Base-by-base conservation (phyloP, 73 alveolate species). In the Paraurostyla sp. region DNA sequence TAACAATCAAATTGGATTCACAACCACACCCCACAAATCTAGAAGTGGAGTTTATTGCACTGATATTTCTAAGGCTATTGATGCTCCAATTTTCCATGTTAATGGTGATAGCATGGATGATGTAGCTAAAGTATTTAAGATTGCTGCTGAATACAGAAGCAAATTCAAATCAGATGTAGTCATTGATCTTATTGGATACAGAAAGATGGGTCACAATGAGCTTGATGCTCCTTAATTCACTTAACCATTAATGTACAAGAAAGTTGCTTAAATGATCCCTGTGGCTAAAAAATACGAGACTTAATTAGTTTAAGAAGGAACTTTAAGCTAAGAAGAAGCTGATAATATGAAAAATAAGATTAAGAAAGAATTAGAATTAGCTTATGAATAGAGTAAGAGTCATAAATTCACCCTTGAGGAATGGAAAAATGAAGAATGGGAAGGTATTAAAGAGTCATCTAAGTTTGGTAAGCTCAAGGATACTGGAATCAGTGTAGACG, bases 141-240 rank as follows among this genome's bases (percentile, higher is more conserved):
- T 73, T 35, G 98, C 98, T 22, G 98, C 97, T 18, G 96, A 94
- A 80, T 94, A 94, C 84, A 80, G 97, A 35, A 68, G 43, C 59
- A 92, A 76, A 73, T 94, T 85, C 88, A 81, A 92, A 49, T 90
- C 88, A 30, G 98, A 94, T 71, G 97, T 81, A 6, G 50, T 87
- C 25, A 91, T 97, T 40, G 99, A 97, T 88, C 71, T 96, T 80
- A 89, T 97, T 71, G 99, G 99, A 50, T 97, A 96, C 91, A 94
- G 99, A 76, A 94, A 94, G 76, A 81, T 62, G 69, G 99, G 99
- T 29, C 99, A 97, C 92, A 97, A 97, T 87, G 99, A 97, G 82
- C 95, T 95, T 18, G 99, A 97, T 80, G 97, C 96, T 82, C 99
- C 99, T 0, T 88, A 86, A 69, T 93, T 95, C 92, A 94, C 98